Conservation (phyloP, 1,284 basidiomycete genomes). For the Microbotryum violaceum region DNA sequence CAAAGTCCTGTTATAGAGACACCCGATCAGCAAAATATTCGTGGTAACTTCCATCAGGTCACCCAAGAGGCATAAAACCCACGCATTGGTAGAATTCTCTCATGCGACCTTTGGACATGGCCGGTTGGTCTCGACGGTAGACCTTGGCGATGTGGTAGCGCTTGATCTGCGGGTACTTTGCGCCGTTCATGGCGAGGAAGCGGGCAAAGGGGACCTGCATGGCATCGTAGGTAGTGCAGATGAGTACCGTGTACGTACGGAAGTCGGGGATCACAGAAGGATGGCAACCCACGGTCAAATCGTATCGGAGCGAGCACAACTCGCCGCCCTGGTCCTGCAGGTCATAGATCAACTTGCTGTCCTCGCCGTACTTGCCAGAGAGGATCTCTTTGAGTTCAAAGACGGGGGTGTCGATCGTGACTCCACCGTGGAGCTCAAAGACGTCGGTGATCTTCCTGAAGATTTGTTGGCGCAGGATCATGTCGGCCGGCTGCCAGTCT, state of each 20-base stretch:
- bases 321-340: conserved; percentile 98
- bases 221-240: background rate
- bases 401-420: conserved; percentile 93
- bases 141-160: conserved; percentile 98
- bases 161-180: conserved; percentile 61
- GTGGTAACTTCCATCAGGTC: background rate
- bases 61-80: conserved; percentile 37
- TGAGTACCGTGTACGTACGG: background rate
- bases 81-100: conserved; percentile 98
- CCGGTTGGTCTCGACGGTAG: conserved; percentile 91
- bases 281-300: conserved; percentile 63
- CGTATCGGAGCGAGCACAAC: conserved; percentile 86
- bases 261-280: background rate
- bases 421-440: conserved; percentile 83
- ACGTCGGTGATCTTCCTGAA: conserved; percentile 80
- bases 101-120: conserved; percentile 97
- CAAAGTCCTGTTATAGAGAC: conserved; percentile 63
- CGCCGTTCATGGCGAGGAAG: conserved; percentile 89
- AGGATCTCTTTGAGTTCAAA: conserved; percentile 96
- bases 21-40: background rate
- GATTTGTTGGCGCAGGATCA: conserved; percentile 83
- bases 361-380: conserved; percentile 94
- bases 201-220: conserved; percentile 74
- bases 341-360: conserved; percentile 96
- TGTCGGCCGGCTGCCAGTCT: conserved; percentile 91